phyloP scores from a whole-genome alignment of 495 filamentous ascomycete genomes.

The Neurospora sp. region DNA sequence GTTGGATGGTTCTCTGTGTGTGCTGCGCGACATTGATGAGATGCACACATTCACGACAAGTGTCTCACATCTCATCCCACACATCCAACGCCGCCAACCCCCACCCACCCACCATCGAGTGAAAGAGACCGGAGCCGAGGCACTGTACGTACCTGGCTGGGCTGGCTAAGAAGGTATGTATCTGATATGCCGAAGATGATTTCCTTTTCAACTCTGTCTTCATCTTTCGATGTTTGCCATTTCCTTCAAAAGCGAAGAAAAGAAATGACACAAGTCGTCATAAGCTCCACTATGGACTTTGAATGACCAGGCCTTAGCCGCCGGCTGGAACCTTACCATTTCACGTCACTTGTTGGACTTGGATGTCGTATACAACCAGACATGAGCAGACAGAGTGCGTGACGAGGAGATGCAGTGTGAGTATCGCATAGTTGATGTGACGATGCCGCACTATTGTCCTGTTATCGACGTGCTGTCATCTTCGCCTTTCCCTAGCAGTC shows the following conservation, averaged over 20 bases:
- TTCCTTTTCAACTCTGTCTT: neutral
- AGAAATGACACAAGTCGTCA: neutral
- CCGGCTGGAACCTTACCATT: neutral
- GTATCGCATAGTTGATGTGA: neutral
- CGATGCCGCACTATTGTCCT: neutral
- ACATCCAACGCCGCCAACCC: neutral
- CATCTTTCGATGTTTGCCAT: neutral
- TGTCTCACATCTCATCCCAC: neutral
- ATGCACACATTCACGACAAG: neutral
- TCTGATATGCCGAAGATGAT: neutral
- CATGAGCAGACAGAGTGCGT: neutral
- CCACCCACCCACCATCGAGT: neutral
- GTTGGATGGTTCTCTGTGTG: neutral
- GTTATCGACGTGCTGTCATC: neutral
- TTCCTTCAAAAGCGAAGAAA: neutral
- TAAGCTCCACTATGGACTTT: neutral
- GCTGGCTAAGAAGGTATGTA: neutral
- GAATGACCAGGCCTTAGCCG: neutral
- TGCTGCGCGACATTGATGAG: neutral
- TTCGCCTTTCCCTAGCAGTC: neutral
- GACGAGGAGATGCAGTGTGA: neutral
- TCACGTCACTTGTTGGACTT: neutral
- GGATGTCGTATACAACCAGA: neutral
- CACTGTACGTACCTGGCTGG: neutral
- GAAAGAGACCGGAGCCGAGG: neutral